A percentile compares a stretch with the other conserved stretches of the same genome.
phyloP scores from a whole-genome alignment of 2,329 filamentous ascomycete species.

The Fonsecaea nubica region DNA sequence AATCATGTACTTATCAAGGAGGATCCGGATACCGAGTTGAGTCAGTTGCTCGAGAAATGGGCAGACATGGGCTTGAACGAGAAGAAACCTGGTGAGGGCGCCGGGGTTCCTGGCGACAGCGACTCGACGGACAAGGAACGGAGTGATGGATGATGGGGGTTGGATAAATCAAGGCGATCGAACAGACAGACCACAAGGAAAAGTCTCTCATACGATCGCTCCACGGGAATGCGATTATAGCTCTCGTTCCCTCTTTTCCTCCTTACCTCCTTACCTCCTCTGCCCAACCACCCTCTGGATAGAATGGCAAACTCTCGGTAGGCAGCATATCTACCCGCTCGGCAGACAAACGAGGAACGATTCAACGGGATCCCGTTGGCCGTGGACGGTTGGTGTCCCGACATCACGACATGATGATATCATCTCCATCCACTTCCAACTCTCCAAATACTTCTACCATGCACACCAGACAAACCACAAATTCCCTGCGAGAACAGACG shows the following conservation, averaged over 20 bases:
- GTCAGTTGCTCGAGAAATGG: slow-evolving; percentile 25
- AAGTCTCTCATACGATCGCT: neutral
- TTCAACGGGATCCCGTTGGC: neutral
- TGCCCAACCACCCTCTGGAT: neutral
- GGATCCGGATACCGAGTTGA: slow-evolving; percentile 18
- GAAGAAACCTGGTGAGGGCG: neutral
- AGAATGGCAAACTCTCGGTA: neutral
- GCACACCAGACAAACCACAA: neutral
- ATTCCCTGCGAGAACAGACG: too few species aligned
- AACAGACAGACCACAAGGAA: neutral
- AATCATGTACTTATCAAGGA: slow-evolving; percentile 24
- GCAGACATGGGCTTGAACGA: slow-evolving; percentile 13
- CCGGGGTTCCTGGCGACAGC: neutral
- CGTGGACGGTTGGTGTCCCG: neutral
- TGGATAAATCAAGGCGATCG: neutral
- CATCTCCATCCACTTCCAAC: neutral
- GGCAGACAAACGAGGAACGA: neutral
- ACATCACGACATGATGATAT: neutral
- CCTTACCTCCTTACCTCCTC: neutral
- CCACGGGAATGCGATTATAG: neutral
- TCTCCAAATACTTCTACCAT: neutral
- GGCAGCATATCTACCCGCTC: neutral
- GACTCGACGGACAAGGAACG: neutral
- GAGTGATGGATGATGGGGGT: neutral
- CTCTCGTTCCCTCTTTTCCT: neutral